These are phyloP conservation scores for Clitopilus passeckerianus DNA, from an alignment of 768 basidiomycete species.

Conservation along the genomic window DNA sequence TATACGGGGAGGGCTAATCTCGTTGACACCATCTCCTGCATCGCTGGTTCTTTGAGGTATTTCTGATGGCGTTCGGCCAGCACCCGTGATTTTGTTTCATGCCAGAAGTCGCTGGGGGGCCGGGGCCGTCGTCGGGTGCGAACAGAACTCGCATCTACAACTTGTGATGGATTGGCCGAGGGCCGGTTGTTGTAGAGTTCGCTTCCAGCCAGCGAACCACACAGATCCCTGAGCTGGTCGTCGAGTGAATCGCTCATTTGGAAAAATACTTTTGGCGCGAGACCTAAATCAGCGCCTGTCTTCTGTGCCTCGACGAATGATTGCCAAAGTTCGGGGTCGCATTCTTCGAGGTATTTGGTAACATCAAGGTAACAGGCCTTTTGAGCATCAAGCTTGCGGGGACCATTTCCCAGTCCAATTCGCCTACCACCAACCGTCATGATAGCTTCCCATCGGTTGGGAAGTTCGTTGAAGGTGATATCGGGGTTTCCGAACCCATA, in stretches of 20 bases:
- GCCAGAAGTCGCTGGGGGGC: slow-evolving; percentile 21
- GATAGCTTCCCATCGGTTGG: slow-evolving; percentile 59
- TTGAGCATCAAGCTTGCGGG: slow-evolving; percentile 68
- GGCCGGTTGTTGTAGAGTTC: slow-evolving; percentile 65
- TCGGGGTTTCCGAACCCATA: slow-evolving; percentile 75
- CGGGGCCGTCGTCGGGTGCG: slow-evolving; percentile 2
- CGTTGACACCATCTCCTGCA: slow-evolving; percentile 63
- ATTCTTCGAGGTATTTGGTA: slow-evolving; percentile 77
- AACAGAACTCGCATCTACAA: background rate
- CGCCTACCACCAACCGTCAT: slow-evolving; percentile 73
- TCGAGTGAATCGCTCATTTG: slow-evolving; percentile 58
- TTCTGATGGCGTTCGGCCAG: slow-evolving; percentile 48
- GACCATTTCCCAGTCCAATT: slow-evolving; percentile 75
- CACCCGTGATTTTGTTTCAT: slow-evolving; percentile 50
- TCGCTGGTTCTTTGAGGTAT: slow-evolving; percentile 56
- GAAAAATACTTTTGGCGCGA: slow-evolving; percentile 68
- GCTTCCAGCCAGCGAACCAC: slow-evolving; percentile 58
- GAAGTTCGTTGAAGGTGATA: slow-evolving; percentile 43
- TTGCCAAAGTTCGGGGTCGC: slow-evolving; percentile 79
- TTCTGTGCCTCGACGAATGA: slow-evolving; percentile 57
- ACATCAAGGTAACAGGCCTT: slow-evolving; percentile 83
- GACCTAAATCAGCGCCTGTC: slow-evolving; percentile 62
- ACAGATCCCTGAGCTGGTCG: slow-evolving; percentile 68
- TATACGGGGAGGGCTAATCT: slow-evolving; percentile 74
- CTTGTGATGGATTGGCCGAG: slow-evolving; percentile 13